Conservation (phyloP, 2,329 filamentous ascomycete species). For the Fusarium mexicanum region DNA sequence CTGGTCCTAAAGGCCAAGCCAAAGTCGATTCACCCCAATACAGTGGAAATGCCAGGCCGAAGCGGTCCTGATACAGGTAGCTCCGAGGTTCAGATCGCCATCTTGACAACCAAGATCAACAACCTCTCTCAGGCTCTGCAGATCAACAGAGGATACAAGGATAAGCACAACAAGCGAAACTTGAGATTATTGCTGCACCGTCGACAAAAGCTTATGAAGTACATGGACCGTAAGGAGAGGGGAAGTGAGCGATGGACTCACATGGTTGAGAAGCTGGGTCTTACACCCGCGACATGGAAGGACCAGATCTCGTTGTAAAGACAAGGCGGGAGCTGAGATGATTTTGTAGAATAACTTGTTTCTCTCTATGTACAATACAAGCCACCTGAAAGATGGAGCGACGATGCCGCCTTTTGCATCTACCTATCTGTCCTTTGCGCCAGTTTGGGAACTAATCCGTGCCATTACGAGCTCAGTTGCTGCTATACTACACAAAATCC, state of each 20-base stretch:
- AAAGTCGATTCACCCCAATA: conserved; percentile 54
- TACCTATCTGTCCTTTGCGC: conserved; percentile 46
- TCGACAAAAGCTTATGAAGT: conserved; percentile 87
- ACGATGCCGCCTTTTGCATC: conserved; percentile 42
- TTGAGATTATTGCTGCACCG: conserved; percentile 85
- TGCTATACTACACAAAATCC: conserved; percentile 57
- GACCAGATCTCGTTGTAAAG: conserved; percentile 73
- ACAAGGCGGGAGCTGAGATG: conserved; percentile 16
- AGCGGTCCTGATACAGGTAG: conserved; percentile 94
- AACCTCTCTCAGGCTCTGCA: conserved; percentile 78
- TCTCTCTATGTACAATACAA: conserved; percentile 62
- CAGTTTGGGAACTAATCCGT: conserved; percentile 45
- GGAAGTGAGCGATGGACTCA: conserved; percentile 91
- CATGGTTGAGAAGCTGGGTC: conserved; percentile 82
- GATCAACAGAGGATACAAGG: conserved; percentile 75
- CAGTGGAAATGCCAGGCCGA: conserved; percentile 60
- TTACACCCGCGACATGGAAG: conserved; percentile 90
- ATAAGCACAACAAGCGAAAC: conserved; percentile 95
- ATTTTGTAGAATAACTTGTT: conserved; percentile 56
- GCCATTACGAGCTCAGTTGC: conserved; percentile 51
- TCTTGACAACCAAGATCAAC: conserved; percentile 93
- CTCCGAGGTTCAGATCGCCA: conserved; percentile 96
- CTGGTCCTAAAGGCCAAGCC: conserved; percentile 70
- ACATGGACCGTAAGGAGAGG: conserved; percentile 88
- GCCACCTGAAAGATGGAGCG: conserved; percentile 44